Percentiles rank a stretch among this genome's conserved stretches.
Conservation (phyloP, 805 yeast genomes). For the Candida boleticola region DNA sequence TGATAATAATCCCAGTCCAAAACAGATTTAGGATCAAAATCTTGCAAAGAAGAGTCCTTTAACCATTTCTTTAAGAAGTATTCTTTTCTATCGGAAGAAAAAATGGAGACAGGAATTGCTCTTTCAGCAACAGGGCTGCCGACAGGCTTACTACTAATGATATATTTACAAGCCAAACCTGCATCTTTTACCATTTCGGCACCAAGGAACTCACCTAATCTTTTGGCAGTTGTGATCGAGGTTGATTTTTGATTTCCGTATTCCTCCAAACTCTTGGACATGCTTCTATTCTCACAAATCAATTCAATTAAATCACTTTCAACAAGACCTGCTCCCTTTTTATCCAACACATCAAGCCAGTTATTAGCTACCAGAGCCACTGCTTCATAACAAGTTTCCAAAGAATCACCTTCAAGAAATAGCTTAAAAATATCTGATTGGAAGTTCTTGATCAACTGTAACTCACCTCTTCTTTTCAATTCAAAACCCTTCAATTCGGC, state of each 20-base stretch:
- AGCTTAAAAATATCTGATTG: conserved; percentile 92
- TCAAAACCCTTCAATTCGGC: conserved; percentile 98
- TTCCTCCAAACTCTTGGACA: conserved; percentile 89
- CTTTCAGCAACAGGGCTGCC: conserved; percentile 93
- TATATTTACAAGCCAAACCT: conserved; percentile 92
- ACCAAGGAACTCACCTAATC: conserved; percentile 93
- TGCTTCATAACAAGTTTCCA: conserved; percentile 79
- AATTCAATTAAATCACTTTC: conserved; percentile 92
- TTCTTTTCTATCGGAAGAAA: conserved; percentile 83
- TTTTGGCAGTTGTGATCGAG: conserved; percentile 89
- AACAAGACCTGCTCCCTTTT: conserved; percentile 81
- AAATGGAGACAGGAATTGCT: conserved; percentile 94
- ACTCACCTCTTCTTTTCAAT: conserved; percentile 93
- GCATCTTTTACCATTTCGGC: conserved; percentile 95
- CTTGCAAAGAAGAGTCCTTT: conserved; percentile 68
- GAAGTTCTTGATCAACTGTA: conserved; percentile 88
- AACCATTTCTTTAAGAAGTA: conserved; percentile 84
- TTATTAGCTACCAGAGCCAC: conserved; percentile 93
- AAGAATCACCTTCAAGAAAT: conserved; percentile 78
- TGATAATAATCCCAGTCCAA: conserved; percentile 93
- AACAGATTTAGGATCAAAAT: conserved; percentile 83
- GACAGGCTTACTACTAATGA: conserved; percentile 78
- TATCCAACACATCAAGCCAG: conserved; percentile 92
- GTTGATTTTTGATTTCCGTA: conserved; percentile 91
- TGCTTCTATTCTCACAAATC: conserved; percentile 93